phyloP scores from a whole-genome alignment of 106 monocot species.

The Chionographis japonica region DNA sequence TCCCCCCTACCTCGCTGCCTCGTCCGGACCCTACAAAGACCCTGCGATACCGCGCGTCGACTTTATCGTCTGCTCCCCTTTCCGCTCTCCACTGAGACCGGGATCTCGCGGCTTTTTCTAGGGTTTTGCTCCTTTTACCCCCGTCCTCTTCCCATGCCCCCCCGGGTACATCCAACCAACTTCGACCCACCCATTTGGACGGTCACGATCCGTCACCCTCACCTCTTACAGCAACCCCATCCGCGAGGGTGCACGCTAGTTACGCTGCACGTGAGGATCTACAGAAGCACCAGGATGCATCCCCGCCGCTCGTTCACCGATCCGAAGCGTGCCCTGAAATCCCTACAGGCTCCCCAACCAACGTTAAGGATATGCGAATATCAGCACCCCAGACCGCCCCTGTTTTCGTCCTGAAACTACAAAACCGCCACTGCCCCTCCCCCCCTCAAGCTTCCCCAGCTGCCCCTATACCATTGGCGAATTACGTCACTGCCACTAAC shows the following conservation, averaged over 20 bases:
- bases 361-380: neutral
- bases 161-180: neutral
- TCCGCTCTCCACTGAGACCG: constrained; percentile 1
- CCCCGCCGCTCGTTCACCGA: neutral
- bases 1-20: neutral
- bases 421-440: too few species aligned
- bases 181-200: too few species aligned
- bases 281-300: too few species aligned
- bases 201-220: too few species aligned
- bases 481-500: too few species aligned
- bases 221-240: too few species aligned
- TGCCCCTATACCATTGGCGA: too few species aligned
- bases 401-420: too few species aligned
- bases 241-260: neutral
- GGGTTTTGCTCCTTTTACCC: constrained; percentile 5
- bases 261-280: neutral
- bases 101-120: constrained; percentile 3
- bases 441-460: too few species aligned
- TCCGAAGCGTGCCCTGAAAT: constrained; percentile 21
- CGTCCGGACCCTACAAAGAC: constrained; percentile 11
- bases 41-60: constrained; percentile 1
- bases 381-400: too few species aligned
- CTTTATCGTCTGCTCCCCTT: constrained; percentile 4
- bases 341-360: constrained; percentile 12
- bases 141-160: constrained; percentile 2